Percentiles rank a stretch among this genome's conserved stretches.
These are phyloP conservation scores for Sordariomycetes sp. DNA, from an alignment of 2,329 filamentous ascomycete genomes.

Conservation along the genomic window DNA sequence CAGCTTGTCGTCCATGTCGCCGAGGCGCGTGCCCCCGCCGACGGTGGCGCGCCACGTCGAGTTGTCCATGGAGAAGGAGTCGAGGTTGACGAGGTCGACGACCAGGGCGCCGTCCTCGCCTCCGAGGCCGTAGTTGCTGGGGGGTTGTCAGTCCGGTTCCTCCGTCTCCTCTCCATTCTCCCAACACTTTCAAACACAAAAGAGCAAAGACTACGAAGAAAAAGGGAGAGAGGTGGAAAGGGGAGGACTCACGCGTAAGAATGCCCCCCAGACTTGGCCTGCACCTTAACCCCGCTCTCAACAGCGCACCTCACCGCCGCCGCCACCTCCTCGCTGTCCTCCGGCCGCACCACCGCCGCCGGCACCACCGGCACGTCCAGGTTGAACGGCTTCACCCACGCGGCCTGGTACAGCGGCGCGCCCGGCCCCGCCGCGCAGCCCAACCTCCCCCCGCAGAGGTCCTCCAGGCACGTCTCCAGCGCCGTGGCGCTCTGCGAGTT, in stretches of 20 bases:
- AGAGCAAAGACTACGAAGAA: background rate
- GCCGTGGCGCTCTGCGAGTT: slow-evolving; percentile 22
- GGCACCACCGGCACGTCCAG: slow-evolving; percentile 39
- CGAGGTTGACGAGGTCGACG: slow-evolving; percentile 43
- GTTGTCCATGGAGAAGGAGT: slow-evolving; percentile 40
- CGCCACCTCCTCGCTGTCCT: slow-evolving; percentile 40
- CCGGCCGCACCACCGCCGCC: slow-evolving; percentile 44
- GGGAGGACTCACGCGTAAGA: slow-evolving; percentile 41
- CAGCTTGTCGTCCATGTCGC: slow-evolving; percentile 37
- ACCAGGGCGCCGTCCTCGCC: slow-evolving; percentile 39
- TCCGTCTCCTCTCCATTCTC: background rate
- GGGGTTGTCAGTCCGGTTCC: background rate
- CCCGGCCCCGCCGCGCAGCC: slow-evolving; percentile 35
- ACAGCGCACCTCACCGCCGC: slow-evolving; percentile 47
- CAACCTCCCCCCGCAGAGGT: slow-evolving; percentile 31
- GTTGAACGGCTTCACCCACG: slow-evolving; percentile 44
- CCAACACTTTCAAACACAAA: background rate
- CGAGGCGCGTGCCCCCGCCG: slow-evolving; percentile 41
- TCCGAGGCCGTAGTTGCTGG: slow-evolving; percentile 32
- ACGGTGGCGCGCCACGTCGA: slow-evolving; percentile 42
- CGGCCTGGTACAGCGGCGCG: slow-evolving; percentile 29
- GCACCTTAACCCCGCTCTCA: slow-evolving; percentile 38
- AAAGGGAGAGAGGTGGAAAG: background rate
- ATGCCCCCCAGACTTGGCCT: slow-evolving; percentile 54
- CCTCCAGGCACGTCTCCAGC: slow-evolving; percentile 32